These are phyloP conservation scores for Trypanosoma caninum DNA, from an alignment of 208 protist genomes.

Conservation along the genomic window DNA sequence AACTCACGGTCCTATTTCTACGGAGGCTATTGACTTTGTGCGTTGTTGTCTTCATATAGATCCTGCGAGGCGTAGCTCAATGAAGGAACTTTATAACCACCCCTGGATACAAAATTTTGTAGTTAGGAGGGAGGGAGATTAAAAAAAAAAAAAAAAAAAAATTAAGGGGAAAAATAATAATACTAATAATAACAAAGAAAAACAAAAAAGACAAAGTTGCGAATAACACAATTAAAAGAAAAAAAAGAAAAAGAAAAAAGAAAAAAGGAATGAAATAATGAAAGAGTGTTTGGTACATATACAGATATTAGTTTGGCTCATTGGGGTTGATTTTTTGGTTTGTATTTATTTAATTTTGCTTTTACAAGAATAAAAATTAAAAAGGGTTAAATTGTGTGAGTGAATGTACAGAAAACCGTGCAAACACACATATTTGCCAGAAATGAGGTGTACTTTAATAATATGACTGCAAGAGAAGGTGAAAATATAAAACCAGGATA, in stretches of 20 bases:
- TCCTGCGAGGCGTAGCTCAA: constrained; percentile 34
- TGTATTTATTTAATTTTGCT: too few relatives aligned
- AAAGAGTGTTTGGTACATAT: neutral
- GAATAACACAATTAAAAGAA: neutral
- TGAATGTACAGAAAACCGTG: too few relatives aligned
- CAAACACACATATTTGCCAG: too few relatives aligned
- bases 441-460: too few relatives aligned
- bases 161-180: neutral
- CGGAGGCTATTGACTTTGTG: constrained; percentile 56
- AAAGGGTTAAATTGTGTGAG: too few relatives aligned
- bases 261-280: neutral
- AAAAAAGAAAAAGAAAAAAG: neutral
- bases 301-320: neutral
- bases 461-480: too few relatives aligned
- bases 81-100: constrained; percentile 51
- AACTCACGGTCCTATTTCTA: constrained; percentile 28
- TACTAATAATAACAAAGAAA: neutral
- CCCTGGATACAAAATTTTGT: constrained; percentile 44
- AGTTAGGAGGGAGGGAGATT: neutral
- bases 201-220: neutral
- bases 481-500: too few relatives aligned
- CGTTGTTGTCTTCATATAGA: constrained; percentile 39
- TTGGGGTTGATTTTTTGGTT: neutral
- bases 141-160: neutral
- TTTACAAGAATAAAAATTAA: too few relatives aligned